Evolutionary conservation across 1,284 basidiomycete genomes (phyloP).

Genomic region (Ustilago esculenta): DNA sequence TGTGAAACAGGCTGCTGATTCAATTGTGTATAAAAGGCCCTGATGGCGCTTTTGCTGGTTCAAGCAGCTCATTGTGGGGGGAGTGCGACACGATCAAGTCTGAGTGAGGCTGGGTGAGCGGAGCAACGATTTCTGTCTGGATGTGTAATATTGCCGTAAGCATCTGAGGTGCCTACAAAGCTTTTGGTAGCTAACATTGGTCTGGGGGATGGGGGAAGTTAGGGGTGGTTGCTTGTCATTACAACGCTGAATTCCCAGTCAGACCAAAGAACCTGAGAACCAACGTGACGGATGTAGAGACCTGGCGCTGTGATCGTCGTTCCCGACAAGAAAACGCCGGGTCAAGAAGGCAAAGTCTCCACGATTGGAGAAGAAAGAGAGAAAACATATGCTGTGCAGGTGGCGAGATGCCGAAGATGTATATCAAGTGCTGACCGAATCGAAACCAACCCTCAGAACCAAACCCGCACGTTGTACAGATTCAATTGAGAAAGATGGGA

Average conservation of each 20-base stretch:
- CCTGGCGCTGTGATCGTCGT: too few relatives aligned
- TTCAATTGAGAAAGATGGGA: too few relatives aligned
- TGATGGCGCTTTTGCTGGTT: too few relatives aligned
- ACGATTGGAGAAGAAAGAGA: too few relatives aligned
- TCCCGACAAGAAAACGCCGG: too few relatives aligned
- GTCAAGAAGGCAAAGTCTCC: too few relatives aligned
- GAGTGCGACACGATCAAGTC: too few relatives aligned
- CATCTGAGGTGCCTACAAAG: constrained; percentile 5
- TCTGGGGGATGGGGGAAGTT: constrained; percentile 10
- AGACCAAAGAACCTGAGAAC: constrained; percentile 29
- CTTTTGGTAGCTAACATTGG: constrained; percentile 32
- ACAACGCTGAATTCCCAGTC: constrained; percentile 27
- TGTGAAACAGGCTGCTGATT: too few relatives aligned
- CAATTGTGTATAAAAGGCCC: constrained; percentile 1
- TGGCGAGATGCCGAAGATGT: constrained; percentile 12
- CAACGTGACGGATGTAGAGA: too few relatives aligned
- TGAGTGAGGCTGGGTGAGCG: too few relatives aligned
- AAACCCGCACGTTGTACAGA: too few relatives aligned
- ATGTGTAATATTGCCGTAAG: constrained; percentile 25
- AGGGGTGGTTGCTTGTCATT: constrained; percentile 15
- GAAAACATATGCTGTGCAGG: constrained; percentile 17
- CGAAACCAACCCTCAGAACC: background rate
- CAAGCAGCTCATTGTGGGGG: too few relatives aligned
- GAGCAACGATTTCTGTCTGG: constrained; percentile 9
- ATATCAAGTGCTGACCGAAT: constrained; percentile 11